Evolutionary conservation across 2,329 filamentous ascomycete species (phyloP), one percentile per base, ranked within the genome.

Genomic region (Sarocladiaceae sp.): DNA sequence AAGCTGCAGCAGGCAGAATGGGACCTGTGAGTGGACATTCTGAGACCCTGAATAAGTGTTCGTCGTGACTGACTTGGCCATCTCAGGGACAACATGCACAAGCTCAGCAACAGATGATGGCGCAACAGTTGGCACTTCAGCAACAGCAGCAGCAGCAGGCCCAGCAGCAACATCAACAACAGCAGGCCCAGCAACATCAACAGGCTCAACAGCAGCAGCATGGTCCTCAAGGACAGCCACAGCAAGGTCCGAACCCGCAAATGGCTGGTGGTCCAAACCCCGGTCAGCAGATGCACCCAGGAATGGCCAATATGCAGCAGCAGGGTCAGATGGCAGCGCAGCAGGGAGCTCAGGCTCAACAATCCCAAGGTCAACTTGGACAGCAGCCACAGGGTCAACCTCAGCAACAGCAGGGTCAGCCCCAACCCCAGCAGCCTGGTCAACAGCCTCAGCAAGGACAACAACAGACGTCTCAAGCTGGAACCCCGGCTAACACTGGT

Each of bases 251-350:
- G 52, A 68, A 66, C 67, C 47, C 17, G 4, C 47, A 69, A 59
- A 70, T 67, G 63, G 70, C 70, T 53, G 70, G 66, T 53, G 71
- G 62, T 4, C 71, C 70, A 22, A 69, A 72, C 54, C 73, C 68
- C 22, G 73, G 72, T 18, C 78, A 81, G 55, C 71, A 50, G 18
- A 50, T 50, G 47, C 29, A 37, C 22, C 47, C 47, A 23, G 31
- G 47, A 66, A 23, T 71, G 72, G 60, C 73, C 69, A 51, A 76
- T 80, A 65, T 77, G 55, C 74, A 71, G 35, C 71, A 76, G 51
- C 71, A 73, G 54, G 70, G 65, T 10, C 70, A 71, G 40, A 62
- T 72, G 39, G 71, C 67, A 28, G 64, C 54, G 29, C 47, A 56
- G 60, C 22, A 64, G 65, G 49, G 60, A 57, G 35, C 64, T 62